Percentiles rank a stretch among this genome's conserved stretches.
phyloP scores from a whole-genome alignment of 2,329 filamentous ascomycete genomes.

The Curvularia eragrostidis region DNA sequence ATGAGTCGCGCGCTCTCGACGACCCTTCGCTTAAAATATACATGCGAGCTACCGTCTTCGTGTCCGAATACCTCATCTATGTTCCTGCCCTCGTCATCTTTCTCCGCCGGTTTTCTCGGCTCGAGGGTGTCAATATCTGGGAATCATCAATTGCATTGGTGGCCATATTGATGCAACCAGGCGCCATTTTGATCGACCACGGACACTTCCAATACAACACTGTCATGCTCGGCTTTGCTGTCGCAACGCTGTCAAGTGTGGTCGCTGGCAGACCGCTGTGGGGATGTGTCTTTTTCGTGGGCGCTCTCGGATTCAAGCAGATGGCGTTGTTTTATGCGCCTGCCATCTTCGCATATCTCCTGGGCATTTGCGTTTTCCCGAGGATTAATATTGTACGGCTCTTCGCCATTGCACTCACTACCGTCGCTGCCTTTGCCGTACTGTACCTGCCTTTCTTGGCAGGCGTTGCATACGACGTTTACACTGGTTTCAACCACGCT shows the following conservation, averaged over 20 bases:
- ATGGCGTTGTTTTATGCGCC: slow-evolving; percentile 99
- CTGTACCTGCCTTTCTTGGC: slow-evolving; percentile 77
- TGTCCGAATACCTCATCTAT: slow-evolving; percentile 90
- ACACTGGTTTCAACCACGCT: slow-evolving; percentile 65
- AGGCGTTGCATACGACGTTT: slow-evolving; percentile 72
- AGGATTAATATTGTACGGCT: slow-evolving; percentile 71
- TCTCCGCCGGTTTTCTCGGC: slow-evolving; percentile 77
- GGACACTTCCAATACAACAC: slow-evolving; percentile 98
- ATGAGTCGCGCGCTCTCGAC: slow-evolving; percentile 81
- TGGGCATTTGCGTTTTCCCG: slow-evolving; percentile 85
- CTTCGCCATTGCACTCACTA: slow-evolving; percentile 76
- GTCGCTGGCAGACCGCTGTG: slow-evolving; percentile 83
- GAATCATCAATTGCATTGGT: slow-evolving; percentile 83
- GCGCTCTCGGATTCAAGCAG: slow-evolving; percentile 95
- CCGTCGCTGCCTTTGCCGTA: slow-evolving; percentile 73
- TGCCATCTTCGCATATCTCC: slow-evolving; percentile 86
- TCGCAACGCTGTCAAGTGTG: slow-evolving; percentile 88
- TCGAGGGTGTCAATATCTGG: slow-evolving; percentile 80
- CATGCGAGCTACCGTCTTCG: slow-evolving; percentile 90
- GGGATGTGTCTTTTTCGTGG: slow-evolving; percentile 92
- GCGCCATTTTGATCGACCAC: slow-evolving; percentile 90
- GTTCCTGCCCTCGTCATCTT: slow-evolving; percentile 87
- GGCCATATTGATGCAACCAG: slow-evolving; percentile 90
- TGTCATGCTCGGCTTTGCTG: slow-evolving; percentile 91
- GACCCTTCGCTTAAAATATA: slow-evolving; percentile 85